Percentiles rank a stretch among this genome's conserved stretches.
phyloP scores from a whole-genome alignment of 495 filamentous ascomycete genomes.

The Aspergillus nidulans region DNA sequence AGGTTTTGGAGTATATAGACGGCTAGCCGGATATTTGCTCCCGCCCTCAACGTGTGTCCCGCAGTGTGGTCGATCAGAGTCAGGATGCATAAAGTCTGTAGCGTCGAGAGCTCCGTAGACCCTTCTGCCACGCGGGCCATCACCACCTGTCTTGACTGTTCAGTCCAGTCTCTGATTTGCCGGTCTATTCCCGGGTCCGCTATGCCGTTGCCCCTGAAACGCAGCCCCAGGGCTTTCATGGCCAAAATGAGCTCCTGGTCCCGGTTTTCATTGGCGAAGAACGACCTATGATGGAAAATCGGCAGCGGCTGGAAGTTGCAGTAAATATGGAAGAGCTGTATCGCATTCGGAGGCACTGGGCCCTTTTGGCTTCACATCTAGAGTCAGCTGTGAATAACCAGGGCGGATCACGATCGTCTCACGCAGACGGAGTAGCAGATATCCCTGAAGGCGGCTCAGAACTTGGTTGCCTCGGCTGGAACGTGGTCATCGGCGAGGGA shows the following conservation, averaged over 20 bases:
- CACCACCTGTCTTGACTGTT: background rate
- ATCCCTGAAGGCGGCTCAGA: background rate
- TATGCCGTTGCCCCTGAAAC: background rate
- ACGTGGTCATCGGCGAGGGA: background rate
- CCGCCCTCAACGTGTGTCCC: background rate
- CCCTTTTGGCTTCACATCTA: background rate
- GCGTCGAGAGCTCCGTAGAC: background rate
- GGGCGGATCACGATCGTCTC: background rate
- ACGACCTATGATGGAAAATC: conserved; percentile 1
- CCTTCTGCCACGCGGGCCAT: conserved; percentile 5
- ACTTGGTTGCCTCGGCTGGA: background rate
- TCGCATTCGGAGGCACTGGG: background rate
- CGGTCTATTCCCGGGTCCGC: background rate
- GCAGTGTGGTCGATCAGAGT: conserved; percentile 4
- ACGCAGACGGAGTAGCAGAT: background rate
- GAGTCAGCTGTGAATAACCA: background rate
- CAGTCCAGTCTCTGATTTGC: conserved; percentile 2
- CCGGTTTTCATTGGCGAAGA: background rate
- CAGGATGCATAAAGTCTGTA: conserved; percentile 3
- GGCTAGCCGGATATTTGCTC: background rate
- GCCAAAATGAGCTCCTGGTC: conserved; percentile 8
- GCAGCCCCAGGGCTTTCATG: conserved; percentile 8
- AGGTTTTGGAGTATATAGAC: background rate
- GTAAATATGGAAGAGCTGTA: background rate
- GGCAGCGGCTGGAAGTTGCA: conserved; percentile 10